Evolutionary conservation across 139 green algal species (phyloP), one percentile per base, ranked within the genome.

Genomic region (Gonium pectorale): DNA sequence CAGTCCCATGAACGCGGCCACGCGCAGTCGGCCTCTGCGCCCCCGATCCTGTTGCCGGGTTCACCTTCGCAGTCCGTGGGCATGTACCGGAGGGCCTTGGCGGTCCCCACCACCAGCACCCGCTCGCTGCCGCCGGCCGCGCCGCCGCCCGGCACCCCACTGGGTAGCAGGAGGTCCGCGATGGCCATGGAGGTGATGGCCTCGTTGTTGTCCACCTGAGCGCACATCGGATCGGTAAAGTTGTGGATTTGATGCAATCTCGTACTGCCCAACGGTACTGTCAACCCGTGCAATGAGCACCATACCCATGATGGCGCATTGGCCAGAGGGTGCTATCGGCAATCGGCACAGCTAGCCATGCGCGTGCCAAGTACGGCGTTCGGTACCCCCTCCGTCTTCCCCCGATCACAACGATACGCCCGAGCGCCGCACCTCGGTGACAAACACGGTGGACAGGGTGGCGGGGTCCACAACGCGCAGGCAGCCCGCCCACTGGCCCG

Each of bases 171-270:
- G 87, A 99, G 96, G 43, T 81, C 73, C 37, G 95, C 94, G 35
- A 97, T 88, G 71, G 83, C 92, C 89, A 97, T 89, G 87, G 87
- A 89, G n/a, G 85, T 94, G 27, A 98, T 72, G 41, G 91, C 92
- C 92, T 99, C 97, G 64, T 97, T 98, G 81, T 93, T 90, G 64
- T 96, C 94, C 75, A 99, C 33, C n/a, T n/a, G n/a, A n/a, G n/a
- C n/a, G n/a, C n/a, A n/a, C n/a, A n/a, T 67, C n/a, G 3, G 90
- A 81, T 98, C n/a, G 94, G 60, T 67, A 3, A n/a, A 40, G 43
- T 40, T 56, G 49, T 56, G 49, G 49, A 19, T 56, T 56, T 56
- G 19, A n/a, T n/a, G n/a, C n/a, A n/a, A n/a, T n/a, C n/a, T n/a
- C n/a, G n/a, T n/a, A n/a, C n/a, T n/a, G n/a, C n/a, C n/a, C n/a